These are phyloP conservation scores for Phaeosphaeria sp. DNA, from an alignment of 2,329 filamentous ascomycete species.

Conservation along the genomic window DNA sequence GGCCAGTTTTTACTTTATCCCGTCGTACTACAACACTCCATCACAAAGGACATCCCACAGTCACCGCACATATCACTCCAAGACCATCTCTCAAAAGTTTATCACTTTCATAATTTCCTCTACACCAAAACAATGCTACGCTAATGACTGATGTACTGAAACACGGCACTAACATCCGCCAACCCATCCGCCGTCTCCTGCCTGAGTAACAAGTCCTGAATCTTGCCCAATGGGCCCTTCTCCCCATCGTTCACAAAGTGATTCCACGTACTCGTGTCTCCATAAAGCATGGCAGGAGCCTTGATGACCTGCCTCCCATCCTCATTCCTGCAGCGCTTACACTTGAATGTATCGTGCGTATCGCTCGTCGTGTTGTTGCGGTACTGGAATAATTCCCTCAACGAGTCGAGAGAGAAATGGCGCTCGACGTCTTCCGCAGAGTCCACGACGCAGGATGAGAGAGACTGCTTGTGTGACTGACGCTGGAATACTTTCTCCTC, in stretches of 20 bases:
- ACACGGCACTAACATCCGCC: constrained; percentile 86
- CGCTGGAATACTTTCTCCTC: constrained; percentile 99
- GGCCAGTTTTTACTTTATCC: no score
- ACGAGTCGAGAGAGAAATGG: constrained; percentile 89
- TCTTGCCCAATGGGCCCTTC: constrained; percentile 72
- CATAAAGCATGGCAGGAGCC: constrained; percentile 93
- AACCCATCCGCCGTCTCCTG: constrained; percentile 75
- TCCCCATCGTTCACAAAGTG: constrained; percentile 84
- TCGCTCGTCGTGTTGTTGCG: constrained; percentile 84
- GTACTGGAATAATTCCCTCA: constrained; percentile 95
- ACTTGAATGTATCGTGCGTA: constrained; percentile 98
- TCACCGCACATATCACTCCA: no score
- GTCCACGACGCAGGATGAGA: constrained; percentile 96
- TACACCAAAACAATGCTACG: background rate
- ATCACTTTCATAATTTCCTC: background rate
- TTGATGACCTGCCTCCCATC: constrained; percentile 89
- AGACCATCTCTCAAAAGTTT: no score
- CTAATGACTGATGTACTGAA: constrained; percentile 94
- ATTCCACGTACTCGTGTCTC: constrained; percentile 99
- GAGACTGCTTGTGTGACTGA: constrained; percentile 95
- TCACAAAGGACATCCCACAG: no score
- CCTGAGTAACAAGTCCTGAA: constrained; percentile 88
- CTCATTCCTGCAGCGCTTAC: constrained; percentile 83
- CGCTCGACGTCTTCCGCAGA: constrained; percentile 96
- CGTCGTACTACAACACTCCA: no score